phyloP scores from a whole-genome alignment of 2,329 filamentous ascomycete genomes.

The Claviceps paspali region DNA sequence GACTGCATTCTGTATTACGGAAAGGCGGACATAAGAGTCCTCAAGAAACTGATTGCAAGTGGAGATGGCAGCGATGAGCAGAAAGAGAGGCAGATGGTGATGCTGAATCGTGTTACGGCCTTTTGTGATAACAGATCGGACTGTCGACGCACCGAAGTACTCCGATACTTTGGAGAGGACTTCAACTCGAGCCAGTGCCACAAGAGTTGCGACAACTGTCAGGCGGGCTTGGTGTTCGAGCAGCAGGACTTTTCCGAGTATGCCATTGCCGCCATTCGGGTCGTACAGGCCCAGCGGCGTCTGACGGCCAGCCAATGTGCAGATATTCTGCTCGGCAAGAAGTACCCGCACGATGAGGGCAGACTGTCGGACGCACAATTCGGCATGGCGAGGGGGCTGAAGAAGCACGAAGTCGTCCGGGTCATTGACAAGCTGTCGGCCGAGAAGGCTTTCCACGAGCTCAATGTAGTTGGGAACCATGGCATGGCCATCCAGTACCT shows the following conservation, averaged over 20 bases:
- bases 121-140: slow-evolving; percentile 84
- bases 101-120: slow-evolving; percentile 71
- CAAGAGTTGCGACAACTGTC: slow-evolving; percentile 78
- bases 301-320: slow-evolving; percentile 68
- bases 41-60: slow-evolving; percentile 72
- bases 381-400: slow-evolving; percentile 54
- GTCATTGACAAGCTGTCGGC: slow-evolving; percentile 64
- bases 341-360: slow-evolving; percentile 40
- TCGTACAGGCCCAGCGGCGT: slow-evolving; percentile 45
- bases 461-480: slow-evolving; percentile 34
- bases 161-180: slow-evolving; percentile 85
- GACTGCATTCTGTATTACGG: slow-evolving; percentile 84
- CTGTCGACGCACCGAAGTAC: slow-evolving; percentile 74
- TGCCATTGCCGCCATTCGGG: slow-evolving; percentile 52
- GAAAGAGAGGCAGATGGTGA: slow-evolving; percentile 67
- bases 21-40: slow-evolving; percentile 57
- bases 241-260: slow-evolving; percentile 61
- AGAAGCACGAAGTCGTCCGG: slow-evolving; percentile 64
- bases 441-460: slow-evolving; percentile 59
- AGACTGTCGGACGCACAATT: slow-evolving; percentile 41
- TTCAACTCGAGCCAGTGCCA: slow-evolving; percentile 61
- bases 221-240: slow-evolving; percentile 54
- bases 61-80: slow-evolving; percentile 62
- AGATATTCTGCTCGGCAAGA: slow-evolving; percentile 67
- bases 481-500: slow-evolving; percentile 66